A percentile compares a stretch with the other conserved stretches of the same genome.
These are phyloP conservation scores for Cupressus sempervirens DNA, from an alignment of 75 land plant species.

Conservation along the genomic window DNA sequence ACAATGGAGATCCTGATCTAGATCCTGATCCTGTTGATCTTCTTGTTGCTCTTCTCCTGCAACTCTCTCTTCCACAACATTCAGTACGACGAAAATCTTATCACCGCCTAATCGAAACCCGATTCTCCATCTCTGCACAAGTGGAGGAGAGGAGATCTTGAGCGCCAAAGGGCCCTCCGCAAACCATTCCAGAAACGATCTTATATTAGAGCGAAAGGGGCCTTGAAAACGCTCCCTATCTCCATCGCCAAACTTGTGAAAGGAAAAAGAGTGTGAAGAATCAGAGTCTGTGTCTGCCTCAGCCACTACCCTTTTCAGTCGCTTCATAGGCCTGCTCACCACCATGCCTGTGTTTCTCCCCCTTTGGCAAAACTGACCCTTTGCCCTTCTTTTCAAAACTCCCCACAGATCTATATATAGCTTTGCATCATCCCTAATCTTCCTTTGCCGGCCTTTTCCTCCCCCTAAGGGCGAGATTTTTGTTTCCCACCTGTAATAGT, in stretches of 20 bases:
- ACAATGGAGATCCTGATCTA: slow-evolving; percentile 61
- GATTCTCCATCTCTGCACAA: slow-evolving; percentile 16
- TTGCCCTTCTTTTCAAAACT: background rate
- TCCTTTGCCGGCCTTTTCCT: background rate
- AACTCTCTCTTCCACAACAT: slow-evolving; percentile 72
- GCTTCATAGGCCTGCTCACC: slow-evolving; percentile 34
- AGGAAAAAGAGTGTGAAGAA: slow-evolving; percentile 19
- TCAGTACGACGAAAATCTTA: slow-evolving; percentile 34
- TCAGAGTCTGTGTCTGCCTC: slow-evolving; percentile 12
- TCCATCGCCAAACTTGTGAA: slow-evolving; percentile 21
- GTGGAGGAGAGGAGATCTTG: slow-evolving; percentile 43
- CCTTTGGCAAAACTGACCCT: background rate
- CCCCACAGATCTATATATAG: background rate
- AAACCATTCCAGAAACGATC: slow-evolving; percentile 42
- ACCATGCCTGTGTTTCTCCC: slow-evolving; percentile 19
- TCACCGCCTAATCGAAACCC: background rate
- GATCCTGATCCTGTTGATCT: background rate
- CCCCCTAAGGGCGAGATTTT: too few relatives aligned
- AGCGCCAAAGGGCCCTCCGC: slow-evolving; percentile 34
- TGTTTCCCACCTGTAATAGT: too few relatives aligned
- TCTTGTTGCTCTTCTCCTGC: background rate
- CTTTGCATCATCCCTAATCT: background rate
- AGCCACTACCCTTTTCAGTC: slow-evolving; percentile 48
- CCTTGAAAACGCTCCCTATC: slow-evolving; percentile 15
- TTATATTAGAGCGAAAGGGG: slow-evolving; percentile 60